Percentiles rank a stretch among this genome's conserved stretches.
Evolutionary conservation across 148 eudicot genomes (phyloP).

Genomic region (Drosera capensis): DNA sequence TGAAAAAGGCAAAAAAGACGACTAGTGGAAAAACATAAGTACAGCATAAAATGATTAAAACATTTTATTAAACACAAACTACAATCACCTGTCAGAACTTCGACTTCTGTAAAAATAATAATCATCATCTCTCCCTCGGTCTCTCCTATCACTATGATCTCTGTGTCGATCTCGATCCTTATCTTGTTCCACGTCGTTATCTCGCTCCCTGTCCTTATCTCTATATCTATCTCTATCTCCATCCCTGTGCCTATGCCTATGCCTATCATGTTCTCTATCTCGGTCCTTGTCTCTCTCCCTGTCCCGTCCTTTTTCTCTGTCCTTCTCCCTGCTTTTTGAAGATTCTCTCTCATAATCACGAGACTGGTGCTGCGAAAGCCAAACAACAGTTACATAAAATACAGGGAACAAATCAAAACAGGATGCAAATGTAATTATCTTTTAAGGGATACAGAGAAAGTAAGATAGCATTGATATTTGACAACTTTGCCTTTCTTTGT

Average conservation of each 20-base stretch:
- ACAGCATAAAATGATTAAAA: too few species aligned
- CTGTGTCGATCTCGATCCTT: background rate
- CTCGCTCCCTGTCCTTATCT: background rate
- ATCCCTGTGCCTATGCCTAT: constrained; percentile 1
- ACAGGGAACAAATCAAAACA: too few species aligned
- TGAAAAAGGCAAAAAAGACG: too few species aligned
- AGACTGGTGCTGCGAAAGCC: constrained; percentile 1
- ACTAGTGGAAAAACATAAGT: too few species aligned
- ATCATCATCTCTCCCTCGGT: background rate
- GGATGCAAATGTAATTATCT: background rate
- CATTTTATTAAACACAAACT: background rate
- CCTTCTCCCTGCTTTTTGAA: background rate
- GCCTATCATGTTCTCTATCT: background rate
- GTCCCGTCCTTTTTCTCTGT: background rate
- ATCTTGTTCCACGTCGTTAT: background rate
- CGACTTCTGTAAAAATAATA: background rate
- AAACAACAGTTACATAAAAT: background rate
- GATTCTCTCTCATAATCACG: constrained; percentile 1
- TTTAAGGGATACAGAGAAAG: background rate
- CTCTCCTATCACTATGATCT: background rate
- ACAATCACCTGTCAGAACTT: background rate
- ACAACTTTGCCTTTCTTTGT: too few species aligned
- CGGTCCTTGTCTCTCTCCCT: constrained; percentile 1
- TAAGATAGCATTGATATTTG: too few species aligned
- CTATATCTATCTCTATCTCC: background rate